Base-by-base conservation (phyloP, 306 rosid species). In the Psophocarpus tetragonolobus region DNA sequence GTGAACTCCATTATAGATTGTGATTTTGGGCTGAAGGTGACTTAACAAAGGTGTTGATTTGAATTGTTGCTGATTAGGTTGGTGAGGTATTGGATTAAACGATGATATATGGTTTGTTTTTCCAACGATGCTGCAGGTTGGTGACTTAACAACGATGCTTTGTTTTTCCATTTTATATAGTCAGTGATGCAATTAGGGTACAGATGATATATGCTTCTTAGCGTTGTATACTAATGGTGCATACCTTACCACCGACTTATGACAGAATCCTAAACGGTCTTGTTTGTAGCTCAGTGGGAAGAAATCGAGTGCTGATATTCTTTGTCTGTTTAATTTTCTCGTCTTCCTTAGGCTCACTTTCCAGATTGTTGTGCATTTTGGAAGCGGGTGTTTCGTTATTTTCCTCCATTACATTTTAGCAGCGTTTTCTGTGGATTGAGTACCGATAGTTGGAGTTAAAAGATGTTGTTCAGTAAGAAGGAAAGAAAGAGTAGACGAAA, bases 181-280 rank as follows among this genome's bases (percentile, higher is more conserved):
- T 68, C 67, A 13, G 51, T 26, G 39, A 56, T 39, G 71, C 56
- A 69, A 73, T 61, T 39, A 60, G 73, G 73, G 41, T 70, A 79
- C 58, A 79, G 69, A 12, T 57, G 53, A 56, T 74, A 78, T 53
- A 75, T 78, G 58, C 24, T 70, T 72, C 54, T 71, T 72, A 26
- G 41, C 56, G 79, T 76, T 82, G 84, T 82, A 82, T 56, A 80
- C 86, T 82, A 76, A 76, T n/a, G 75, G 44, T 35, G 65, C 79
- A 53, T 62, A 44, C 62, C 77, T 42, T 73, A 47, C 76, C 69
- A 30, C 84, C 60, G 84, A 68, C 82, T 61, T 53, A 53, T 62
- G 67, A 21, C 73, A 35, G 60, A 77, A 76, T 75, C 77, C 73
- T 81, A 10, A 68, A 73, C 72, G 84, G 60, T 47, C 74, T 82